phyloP scores from a whole-genome alignment of 176 grass and related monocot species.

The Oryza nivara region DNA sequence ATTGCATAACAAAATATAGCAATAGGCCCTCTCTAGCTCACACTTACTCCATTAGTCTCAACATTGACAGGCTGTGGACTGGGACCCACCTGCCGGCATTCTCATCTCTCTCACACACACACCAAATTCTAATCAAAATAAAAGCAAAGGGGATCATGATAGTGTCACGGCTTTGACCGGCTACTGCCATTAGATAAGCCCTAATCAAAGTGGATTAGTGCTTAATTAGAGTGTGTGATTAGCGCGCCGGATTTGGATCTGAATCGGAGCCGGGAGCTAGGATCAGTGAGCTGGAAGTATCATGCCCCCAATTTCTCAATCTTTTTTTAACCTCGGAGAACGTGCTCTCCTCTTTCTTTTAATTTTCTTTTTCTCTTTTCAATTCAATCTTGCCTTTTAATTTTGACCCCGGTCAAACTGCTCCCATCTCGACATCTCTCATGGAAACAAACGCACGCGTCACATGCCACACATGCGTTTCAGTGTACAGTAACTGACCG shows the following conservation, averaged over 20 bases:
- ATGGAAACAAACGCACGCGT: neutral
- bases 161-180: conserved; percentile 8
- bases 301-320: neutral
- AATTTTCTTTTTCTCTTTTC: neutral
- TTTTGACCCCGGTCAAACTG: conserved; percentile 11
- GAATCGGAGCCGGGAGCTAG: neutral
- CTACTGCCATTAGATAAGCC: neutral
- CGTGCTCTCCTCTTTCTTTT: neutral
- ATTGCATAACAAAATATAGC: neutral
- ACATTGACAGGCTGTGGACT: neutral
- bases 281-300: conserved; percentile 35
- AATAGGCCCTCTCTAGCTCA: neutral
- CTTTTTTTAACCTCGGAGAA: neutral
- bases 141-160: neutral
- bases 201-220: neutral
- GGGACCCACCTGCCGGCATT: neutral
- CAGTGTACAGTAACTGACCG: neutral
- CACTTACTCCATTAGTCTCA: neutral
- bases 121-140: neutral
- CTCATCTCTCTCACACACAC: neutral
- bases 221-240: neutral
- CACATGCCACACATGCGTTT: neutral
- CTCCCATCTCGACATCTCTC: neutral
- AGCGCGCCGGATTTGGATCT: neutral
- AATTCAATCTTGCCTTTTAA: neutral